Evolutionary conservation across 1,284 basidiomycete genomes (phyloP).

Genomic region (Marasmius tenuissimus): DNA sequence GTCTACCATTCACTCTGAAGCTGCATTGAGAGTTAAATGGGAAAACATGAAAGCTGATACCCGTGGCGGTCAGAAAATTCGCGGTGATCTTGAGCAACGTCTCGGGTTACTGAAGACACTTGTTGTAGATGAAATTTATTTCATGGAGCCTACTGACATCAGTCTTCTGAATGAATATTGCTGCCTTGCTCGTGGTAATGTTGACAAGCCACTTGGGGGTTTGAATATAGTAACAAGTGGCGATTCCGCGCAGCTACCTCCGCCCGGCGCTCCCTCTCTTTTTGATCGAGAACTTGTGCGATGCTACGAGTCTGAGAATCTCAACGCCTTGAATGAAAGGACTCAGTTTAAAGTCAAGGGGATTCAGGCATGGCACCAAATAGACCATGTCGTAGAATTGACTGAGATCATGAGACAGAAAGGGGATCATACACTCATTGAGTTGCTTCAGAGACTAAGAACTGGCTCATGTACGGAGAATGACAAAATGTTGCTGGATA

Average conservation of each 20-base stretch:
- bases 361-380: slow-evolving; percentile 13
- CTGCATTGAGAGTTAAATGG: neutral
- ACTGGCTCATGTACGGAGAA: slow-evolving; percentile 10
- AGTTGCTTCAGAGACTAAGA: slow-evolving; percentile 9
- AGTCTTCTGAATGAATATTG: neutral
- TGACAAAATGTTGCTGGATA: slow-evolving; percentile 8
- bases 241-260: neutral
- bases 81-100: neutral
- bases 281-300: slow-evolving; percentile 2
- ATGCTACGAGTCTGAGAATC: neutral
- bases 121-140: slow-evolving; percentile 6
- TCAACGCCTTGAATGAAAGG: slow-evolving; percentile 10
- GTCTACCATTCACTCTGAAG: slow-evolving; percentile 3
- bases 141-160: neutral
- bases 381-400: slow-evolving; percentile 12
- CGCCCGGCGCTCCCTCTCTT: neutral
- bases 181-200: too few relatives aligned
- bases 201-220: neutral
- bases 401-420: slow-evolving; percentile 16
- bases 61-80: neutral
- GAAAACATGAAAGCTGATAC: neutral
- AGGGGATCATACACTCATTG: slow-evolving; percentile 14
- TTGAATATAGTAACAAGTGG: slow-evolving; percentile 1
- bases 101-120: neutral
- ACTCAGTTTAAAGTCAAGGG: slow-evolving; percentile 13